Base-by-base conservation (phyloP, 2,329 filamentous ascomycete genomes). In the Arthrinium phaeospermum region DNA sequence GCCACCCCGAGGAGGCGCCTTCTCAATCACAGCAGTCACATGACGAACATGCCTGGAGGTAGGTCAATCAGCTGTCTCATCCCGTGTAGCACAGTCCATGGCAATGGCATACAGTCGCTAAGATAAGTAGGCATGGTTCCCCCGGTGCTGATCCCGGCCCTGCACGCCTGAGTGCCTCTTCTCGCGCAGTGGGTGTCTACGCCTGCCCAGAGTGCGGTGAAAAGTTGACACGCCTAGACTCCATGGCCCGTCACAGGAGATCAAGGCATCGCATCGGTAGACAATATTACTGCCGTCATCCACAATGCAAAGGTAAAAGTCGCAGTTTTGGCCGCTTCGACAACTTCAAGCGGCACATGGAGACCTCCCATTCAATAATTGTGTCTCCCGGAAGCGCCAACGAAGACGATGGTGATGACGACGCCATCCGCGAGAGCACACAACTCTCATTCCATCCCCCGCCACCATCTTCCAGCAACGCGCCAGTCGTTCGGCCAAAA, bases 281-380 rank as follows among this genome's bases (percentile, higher is more conserved):
- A 22, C 67, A 68, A 34, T 68, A 68, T 12, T 47, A 47, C 10
- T 68, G 67, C n/a, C 41, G 45, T 12, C 41, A 68, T 14, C 45
- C 41, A 14, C 67, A 45, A 68, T 68, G 67, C n/a, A 68, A 68
- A 45, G 67, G 41, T 16, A 68, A 45, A 14, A 47, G 67, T 27
- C 67, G 67, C 47, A 46, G 41, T 46, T 68, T 68, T 27, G 67
- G 67, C 12, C 41, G 67, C n/a, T 68, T 68, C 10, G 67, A 68
- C 67, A 68, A 68, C 41, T 68, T 68, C 67, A 68, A 68, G 41
- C 41, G 45, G 27, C 67, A 68, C 24, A 68, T 68, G 67, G 67
- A 68, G 22, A 27, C 41, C 1, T 47, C 45, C 1, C 67, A 68
- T 37, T 27, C 24, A 13, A 30, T 68, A 7, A 24, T 68, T 22